A percentile compares a stretch with the other conserved stretches of the same genome.
phyloP scores from a whole-genome alignment of 352 stramenopile species.

The Phytophthora pisi region DNA sequence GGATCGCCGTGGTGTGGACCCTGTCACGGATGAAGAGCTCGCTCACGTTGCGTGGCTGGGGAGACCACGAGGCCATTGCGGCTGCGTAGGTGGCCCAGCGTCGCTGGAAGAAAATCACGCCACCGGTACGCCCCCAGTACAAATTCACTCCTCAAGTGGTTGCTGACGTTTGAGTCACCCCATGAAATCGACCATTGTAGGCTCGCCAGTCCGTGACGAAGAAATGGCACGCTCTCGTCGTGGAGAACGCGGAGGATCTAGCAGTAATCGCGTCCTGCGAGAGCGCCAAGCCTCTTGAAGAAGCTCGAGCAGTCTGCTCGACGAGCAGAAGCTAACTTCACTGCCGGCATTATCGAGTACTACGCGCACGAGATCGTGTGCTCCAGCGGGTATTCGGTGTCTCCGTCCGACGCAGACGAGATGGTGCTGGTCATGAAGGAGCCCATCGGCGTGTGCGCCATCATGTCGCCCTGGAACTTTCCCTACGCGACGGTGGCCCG shows the following conservation, averaged over 20 bases:
- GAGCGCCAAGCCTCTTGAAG: conserved; percentile 94
- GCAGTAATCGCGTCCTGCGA: conserved; percentile 93
- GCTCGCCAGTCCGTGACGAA: conserved; percentile 50
- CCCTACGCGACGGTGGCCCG: conserved; percentile 96
- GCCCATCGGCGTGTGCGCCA: conserved; percentile 91
- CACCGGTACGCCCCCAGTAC: conserved; percentile 29
- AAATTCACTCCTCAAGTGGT: background rate
- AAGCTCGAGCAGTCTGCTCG: too few relatives aligned
- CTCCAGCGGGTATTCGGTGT: conserved; percentile 73
- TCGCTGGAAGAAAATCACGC: conserved; percentile 58
- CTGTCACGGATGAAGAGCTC: conserved; percentile 63
- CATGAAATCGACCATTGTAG: conserved; percentile 14
- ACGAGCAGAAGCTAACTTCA: conserved; percentile 93
- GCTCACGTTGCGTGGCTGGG: conserved; percentile 60
- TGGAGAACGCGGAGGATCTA: conserved; percentile 68
- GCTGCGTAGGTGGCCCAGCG: conserved; percentile 58
- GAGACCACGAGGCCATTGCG: conserved; percentile 52
- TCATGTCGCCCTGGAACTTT: conserved; percentile 99
- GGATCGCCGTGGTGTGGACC: conserved; percentile 14
- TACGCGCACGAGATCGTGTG: conserved; percentile 94
- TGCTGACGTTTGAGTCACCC: background rate
- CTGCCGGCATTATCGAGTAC: conserved; percentile 93
- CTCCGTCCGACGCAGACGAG: conserved; percentile 42
- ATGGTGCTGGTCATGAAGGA: conserved; percentile 80
- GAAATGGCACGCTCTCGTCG: conserved; percentile 64